phyloP scores from a whole-genome alignment of 768 basidiomycete genomes.

The Lactarius deliciosus region DNA sequence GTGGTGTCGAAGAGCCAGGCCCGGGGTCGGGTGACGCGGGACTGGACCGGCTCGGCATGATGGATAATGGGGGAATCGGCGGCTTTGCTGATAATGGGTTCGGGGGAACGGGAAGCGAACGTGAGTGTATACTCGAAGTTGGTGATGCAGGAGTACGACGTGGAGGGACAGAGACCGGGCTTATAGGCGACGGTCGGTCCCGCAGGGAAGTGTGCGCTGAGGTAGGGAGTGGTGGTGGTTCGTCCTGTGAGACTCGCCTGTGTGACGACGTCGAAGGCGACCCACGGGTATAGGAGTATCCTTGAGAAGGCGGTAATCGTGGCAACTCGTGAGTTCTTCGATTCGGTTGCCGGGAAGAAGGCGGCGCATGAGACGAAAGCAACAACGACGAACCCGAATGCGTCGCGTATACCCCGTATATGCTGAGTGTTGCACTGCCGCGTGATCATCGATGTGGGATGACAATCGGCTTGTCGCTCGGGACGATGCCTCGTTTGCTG shows the following conservation, averaged over 20 bases:
- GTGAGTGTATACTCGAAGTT: constrained; percentile 14
- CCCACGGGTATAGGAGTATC: background rate
- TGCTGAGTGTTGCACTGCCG: too few relatives aligned
- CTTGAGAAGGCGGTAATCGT: background rate
- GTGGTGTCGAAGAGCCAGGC: background rate
- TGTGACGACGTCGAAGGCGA: background rate
- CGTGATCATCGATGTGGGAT: too few relatives aligned
- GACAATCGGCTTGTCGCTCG: too few relatives aligned
- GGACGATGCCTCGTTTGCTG: background rate
- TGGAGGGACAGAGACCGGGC: constrained; percentile 4
- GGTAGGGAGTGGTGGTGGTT: constrained; percentile 9
- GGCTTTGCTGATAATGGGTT: constrained; percentile 13
- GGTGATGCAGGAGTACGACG: constrained; percentile 2
- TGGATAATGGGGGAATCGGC: background rate
- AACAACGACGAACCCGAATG: too few relatives aligned
- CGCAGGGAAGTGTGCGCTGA: background rate
- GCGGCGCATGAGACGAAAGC: background rate
- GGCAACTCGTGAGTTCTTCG: constrained; percentile 17
- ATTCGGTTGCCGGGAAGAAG: background rate
- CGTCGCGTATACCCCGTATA: too few relatives aligned
- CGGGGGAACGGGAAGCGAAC: constrained; percentile 19
- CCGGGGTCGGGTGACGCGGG: background rate
- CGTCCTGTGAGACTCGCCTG: background rate
- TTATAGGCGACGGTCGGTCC: background rate
- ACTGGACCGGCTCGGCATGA: background rate